phyloP scores from a whole-genome alignment of 1,284 basidiomycete genomes.

The Xerocomus nothofagi region DNA sequence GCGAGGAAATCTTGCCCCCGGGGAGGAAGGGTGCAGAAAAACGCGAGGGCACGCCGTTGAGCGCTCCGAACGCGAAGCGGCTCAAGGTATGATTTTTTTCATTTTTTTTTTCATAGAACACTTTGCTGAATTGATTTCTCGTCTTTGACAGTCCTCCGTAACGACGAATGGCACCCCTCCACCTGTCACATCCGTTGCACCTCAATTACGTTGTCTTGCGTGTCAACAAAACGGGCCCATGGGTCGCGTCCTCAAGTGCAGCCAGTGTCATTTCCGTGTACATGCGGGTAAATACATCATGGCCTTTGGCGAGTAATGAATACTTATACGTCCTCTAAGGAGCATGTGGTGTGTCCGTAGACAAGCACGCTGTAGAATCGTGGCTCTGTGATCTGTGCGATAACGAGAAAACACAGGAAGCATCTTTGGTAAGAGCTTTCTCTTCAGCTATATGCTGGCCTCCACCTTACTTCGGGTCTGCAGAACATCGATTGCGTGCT shows the following conservation, averaged over 20 bases:
- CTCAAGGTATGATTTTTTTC: conserved; percentile 58
- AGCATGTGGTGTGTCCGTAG: conserved; percentile 67
- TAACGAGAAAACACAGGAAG: conserved; percentile 77
- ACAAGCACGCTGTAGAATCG: conserved; percentile 58
- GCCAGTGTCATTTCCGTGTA: conserved; percentile 71
- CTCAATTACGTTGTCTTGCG: conserved; percentile 72
- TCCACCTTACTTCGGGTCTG: conserved; percentile 8
- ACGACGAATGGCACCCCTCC: conserved; percentile 55
- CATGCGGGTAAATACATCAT: conserved; percentile 58
- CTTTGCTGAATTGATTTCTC: background rate
- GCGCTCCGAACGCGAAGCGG: conserved; percentile 61
- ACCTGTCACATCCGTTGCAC: conserved; percentile 45
- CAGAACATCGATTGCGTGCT: conserved; percentile 75
- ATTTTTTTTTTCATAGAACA: conserved; percentile 1
- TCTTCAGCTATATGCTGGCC: background rate
- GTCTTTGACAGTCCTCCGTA: conserved; percentile 47
- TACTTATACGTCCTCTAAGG: conserved; percentile 37
- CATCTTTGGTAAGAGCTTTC: conserved; percentile 59
- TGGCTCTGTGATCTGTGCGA: conserved; percentile 88
- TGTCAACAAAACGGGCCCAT: conserved; percentile 74
- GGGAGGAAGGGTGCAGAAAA: conserved; percentile 61
- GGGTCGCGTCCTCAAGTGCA: conserved; percentile 78
- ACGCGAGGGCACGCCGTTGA: conserved; percentile 76
- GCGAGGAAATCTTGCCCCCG: conserved; percentile 57
- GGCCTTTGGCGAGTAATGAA: background rate